Evolutionary conservation across 1,284 basidiomycete genomes (phyloP), one percentile per base, ranked within the genome.

Genomic region (Trichosporon sp.): DNA sequence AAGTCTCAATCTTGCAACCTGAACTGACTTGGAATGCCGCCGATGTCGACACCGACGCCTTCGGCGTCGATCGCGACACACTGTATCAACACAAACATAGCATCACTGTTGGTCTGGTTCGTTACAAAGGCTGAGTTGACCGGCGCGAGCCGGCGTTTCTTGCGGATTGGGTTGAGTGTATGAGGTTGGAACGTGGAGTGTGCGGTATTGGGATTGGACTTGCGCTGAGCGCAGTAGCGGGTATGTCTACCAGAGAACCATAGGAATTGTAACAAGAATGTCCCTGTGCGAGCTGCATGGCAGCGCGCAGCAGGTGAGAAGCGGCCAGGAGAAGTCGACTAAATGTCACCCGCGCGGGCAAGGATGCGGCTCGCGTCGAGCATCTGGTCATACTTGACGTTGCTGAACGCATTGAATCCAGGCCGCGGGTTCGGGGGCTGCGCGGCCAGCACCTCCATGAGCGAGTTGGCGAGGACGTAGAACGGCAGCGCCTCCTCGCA

Each of bases 401-500:
- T 70, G 31, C 69, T 66, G 58, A 79, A 77, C 19, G 65, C 60
- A 67, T 80, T 78, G 64, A 65, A 66, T 11, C 77, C 72, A 13
- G 70, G 64, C n/a, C 69, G 62, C 19, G 68, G 59, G 4, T 64
- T 44, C 21, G 40, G 49, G 21, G 49, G 37, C 19, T 81, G 44
- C 36, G 80, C 72, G 56, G 74, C 74, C 25, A 80, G 69, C 34
- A 54, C 25, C 4, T 54, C 49, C 49, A 54, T 29, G 19, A 83
- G 70, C 7, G 77, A 76, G 44, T 78, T 74, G 7, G 77, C 76
- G 13, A 82, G 76, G 80, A 79, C 82, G 65, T 78, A 83, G 70
- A 78, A 80, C 4, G 82, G 82, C 25, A 82, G 68, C 13, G 80
- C 81, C 68, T 83, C 80, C 66, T 79, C 77, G 70, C 75, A 77